Conservation (phyloP, 2,329 filamentous ascomycete genomes). For the Monosporascus cannonballus region DNA sequence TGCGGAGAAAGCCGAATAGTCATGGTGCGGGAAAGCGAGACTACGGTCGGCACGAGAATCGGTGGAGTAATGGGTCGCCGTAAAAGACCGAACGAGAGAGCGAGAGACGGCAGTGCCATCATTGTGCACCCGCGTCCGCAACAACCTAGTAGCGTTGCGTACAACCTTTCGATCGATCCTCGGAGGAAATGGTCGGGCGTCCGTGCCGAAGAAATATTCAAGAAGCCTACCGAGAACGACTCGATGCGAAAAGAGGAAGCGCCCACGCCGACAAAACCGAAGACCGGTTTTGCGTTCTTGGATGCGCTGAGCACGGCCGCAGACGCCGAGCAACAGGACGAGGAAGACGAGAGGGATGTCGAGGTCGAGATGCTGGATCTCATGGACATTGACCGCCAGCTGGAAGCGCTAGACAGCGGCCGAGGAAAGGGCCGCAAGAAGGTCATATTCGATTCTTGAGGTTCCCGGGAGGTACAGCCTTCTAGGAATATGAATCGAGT, state of each 20-base stretch:
- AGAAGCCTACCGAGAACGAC: slow-evolving; percentile 16
- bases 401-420: slow-evolving; percentile 48
- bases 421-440: slow-evolving; percentile 43
- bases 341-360: slow-evolving; percentile 42
- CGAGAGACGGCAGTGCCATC: slow-evolving; percentile 41
- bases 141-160: slow-evolving; percentile 35
- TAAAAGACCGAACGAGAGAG: slow-evolving; percentile 29
- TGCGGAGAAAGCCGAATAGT: slow-evolving; percentile 51
- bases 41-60: slow-evolving; percentile 37
- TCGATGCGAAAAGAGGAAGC: slow-evolving; percentile 18
- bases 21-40: slow-evolving; percentile 47
- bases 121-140: slow-evolving; percentile 45
- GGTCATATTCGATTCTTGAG: slow-evolving; percentile 44
- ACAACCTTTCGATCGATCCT: slow-evolving; percentile 38
- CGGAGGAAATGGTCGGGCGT: slow-evolving; percentile 18
- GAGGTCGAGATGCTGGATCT: slow-evolving; percentile 59
- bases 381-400: slow-evolving; percentile 57
- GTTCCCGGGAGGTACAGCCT: neutral
- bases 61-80: slow-evolving; percentile 30
- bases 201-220: slow-evolving; percentile 3
- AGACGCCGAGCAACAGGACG: slow-evolving; percentile 38
- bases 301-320: slow-evolving; percentile 47
- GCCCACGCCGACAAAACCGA: slow-evolving; percentile 21
- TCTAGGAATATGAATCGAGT: neutral
- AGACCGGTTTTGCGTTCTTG: slow-evolving; percentile 43